phyloP scores from a whole-genome alignment of 1,284 basidiomycete species.

The Cryptococcus maquisensis region DNA sequence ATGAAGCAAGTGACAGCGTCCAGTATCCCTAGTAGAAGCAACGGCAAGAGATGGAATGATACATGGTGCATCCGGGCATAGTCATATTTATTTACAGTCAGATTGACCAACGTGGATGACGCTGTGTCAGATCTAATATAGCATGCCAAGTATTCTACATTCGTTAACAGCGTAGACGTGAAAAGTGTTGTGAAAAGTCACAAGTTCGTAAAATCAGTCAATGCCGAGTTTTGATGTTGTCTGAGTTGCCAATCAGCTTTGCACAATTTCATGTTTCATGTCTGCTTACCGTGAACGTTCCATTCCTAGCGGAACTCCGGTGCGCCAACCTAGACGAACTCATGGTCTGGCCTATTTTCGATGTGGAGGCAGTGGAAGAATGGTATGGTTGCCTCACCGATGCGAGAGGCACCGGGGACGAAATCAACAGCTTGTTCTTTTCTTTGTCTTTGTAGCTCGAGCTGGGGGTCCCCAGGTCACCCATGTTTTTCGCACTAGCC shows the following conservation, averaged over 20 bases:
- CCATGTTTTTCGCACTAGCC: conserved; percentile 7
- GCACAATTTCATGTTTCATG: not conserved
- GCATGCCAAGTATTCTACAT: too few relatives aligned
- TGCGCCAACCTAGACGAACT: conserved; percentile 14
- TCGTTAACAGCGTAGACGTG: too few relatives aligned
- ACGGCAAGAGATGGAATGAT: too few relatives aligned
- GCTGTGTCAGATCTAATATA: too few relatives aligned
- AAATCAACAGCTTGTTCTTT: conserved; percentile 26
- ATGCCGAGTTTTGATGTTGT: conserved; percentile 15
- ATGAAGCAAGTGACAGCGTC: too few relatives aligned
- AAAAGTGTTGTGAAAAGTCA: too few relatives aligned
- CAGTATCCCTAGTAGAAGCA: too few relatives aligned
- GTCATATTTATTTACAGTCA: too few relatives aligned
- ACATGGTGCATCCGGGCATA: too few relatives aligned
- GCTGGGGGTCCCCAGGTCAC: not conserved
- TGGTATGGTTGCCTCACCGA: conserved; percentile 26
- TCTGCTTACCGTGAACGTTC: conserved; percentile 6
- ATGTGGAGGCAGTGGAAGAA: conserved; percentile 9
- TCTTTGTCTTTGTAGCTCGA: conserved; percentile 3
- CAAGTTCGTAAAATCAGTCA: conserved; percentile 3
- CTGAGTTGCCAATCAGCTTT: not conserved
- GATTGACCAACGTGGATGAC: too few relatives aligned
- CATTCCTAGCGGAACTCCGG: conserved; percentile 6
- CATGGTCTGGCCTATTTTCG: conserved; percentile 19
- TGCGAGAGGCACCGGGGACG: conserved; percentile 41